Conservation (phyloP, 1,284 basidiomycete genomes). For the Crepidotus sp. region DNA sequence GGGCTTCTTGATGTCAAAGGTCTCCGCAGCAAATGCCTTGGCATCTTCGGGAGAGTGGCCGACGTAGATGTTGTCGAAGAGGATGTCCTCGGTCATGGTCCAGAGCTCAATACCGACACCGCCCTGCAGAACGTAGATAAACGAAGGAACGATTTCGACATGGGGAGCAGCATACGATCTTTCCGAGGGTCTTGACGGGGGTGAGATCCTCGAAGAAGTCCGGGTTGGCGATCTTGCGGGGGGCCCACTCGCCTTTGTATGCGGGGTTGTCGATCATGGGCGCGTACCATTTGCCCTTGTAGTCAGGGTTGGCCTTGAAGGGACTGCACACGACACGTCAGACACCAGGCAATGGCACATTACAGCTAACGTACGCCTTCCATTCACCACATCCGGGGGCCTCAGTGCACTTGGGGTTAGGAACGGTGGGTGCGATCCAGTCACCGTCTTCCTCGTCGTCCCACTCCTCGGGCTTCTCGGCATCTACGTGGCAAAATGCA, state of each 20-base stretch:
- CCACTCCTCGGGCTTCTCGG: constrained; percentile 99
- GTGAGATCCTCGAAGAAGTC: constrained; percentile 83
- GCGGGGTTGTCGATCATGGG: constrained; percentile 94
- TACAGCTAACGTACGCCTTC: constrained; percentile 48
- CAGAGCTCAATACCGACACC: constrained; percentile 96
- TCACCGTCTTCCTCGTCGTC: constrained; percentile 99
- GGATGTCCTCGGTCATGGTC: constrained; percentile 98
- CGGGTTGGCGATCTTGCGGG: constrained; percentile 90
- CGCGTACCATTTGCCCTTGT: constrained; percentile 95
- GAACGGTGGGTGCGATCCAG: constrained; percentile 85
- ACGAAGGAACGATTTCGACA: constrained; percentile 4
- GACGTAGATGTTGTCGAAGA: constrained; percentile 92
- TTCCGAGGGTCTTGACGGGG: constrained; percentile 77
- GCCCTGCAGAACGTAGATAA: constrained; percentile 37
- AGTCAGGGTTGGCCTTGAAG: constrained; percentile 82
- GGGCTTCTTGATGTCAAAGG: constrained; percentile 76
- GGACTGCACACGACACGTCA: constrained; percentile 41
- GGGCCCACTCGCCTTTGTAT: constrained; percentile 95
- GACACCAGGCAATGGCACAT: neutral
- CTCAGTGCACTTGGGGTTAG: constrained; percentile 85
- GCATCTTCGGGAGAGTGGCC: constrained; percentile 84
- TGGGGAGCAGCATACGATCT: constrained; percentile 49
- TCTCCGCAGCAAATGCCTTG: constrained; percentile 71
- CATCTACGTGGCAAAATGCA: constrained; percentile 41
- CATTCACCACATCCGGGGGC: constrained; percentile 93